Evolutionary conservation across 2,329 filamentous ascomycete species (phyloP).

Genomic region (Phyllosticta citribraziliensis): DNA sequence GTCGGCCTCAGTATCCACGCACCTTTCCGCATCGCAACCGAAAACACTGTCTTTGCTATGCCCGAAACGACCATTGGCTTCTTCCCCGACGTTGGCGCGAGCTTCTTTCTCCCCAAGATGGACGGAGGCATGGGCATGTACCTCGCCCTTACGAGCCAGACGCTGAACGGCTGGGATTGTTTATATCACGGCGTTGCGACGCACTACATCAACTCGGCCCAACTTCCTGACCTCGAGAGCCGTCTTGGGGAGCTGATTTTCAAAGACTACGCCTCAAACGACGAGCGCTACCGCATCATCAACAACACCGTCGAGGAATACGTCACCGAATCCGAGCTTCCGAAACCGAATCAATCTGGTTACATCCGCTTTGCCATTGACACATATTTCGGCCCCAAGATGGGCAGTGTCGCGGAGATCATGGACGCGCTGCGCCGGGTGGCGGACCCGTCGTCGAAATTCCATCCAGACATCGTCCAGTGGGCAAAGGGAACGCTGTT

Average conservation of each 20-base stretch:
- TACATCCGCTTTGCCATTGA: slow-evolving; percentile 73
- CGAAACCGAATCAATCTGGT: slow-evolving; percentile 46
- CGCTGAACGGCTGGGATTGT: slow-evolving; percentile 70
- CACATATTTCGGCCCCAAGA: slow-evolving; percentile 42
- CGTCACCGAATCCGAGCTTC: slow-evolving; percentile 68
- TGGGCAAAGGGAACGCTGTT: slow-evolving; percentile 74
- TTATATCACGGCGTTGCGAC: slow-evolving; percentile 90
- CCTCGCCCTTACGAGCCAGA: slow-evolving; percentile 81
- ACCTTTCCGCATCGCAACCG: slow-evolving; percentile 91
- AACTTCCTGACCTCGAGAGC: slow-evolving; percentile 68
- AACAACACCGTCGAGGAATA: slow-evolving; percentile 89
- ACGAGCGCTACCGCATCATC: slow-evolving; percentile 60
- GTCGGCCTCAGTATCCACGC: slow-evolving; percentile 92
- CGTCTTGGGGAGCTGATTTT: slow-evolving; percentile 86
- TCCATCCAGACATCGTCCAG: slow-evolving; percentile 40
- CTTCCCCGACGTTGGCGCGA: slow-evolving; percentile 95
- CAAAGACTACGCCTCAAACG: slow-evolving; percentile 58
- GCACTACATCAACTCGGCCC: slow-evolving; percentile 89
- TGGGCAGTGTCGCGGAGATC: slow-evolving; percentile 59
- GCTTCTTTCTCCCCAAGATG: slow-evolving; percentile 89
- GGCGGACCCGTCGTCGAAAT: slow-evolving; percentile 27
- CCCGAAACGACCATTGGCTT: slow-evolving; percentile 97
- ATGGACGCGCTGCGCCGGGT: slow-evolving; percentile 50
- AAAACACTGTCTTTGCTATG: slow-evolving; percentile 95
- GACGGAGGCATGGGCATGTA: slow-evolving; percentile 83